Evolutionary conservation across 2,329 filamentous ascomycete genomes (phyloP), one percentile per base, ranked within the genome.

Genomic region (Huntiella omanensis): DNA sequence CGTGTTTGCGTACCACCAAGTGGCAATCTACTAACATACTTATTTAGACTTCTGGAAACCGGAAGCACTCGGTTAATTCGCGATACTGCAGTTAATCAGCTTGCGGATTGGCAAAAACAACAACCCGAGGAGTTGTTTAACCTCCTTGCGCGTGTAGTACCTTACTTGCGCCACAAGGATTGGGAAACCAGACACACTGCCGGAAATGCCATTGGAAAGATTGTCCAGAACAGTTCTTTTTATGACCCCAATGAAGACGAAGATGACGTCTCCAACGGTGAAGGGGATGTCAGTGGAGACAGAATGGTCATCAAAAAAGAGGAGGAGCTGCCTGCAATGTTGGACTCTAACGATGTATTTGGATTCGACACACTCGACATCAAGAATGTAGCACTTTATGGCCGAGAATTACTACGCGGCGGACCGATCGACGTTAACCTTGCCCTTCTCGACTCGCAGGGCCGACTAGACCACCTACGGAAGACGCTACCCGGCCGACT

Each of bases 91-190:
- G 91, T 93, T 51, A 86, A 92, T 58, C 91, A 98, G 64, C 73
- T 98, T 52, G 91, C 87, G 51, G 91, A 98, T 64, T 91, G 94
- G 62, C 92, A 98, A 64, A 96, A 95, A 60, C 83, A 91, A 61
- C 91, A 96, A 56, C 91, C 91, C 0, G 88, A 98, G 64, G 92
- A 98, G 61, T 69, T 98, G 1, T 96, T 96, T 64, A 95, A 96
- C 58, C 72, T 98, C 5, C 71, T 98, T 10, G 88, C 85, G 28
- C 74, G 88, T 50, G 87, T 98, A 32, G 79, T 98, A n/a, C 88
- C 91, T 1, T 98, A 95, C 61, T 71, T 98, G 28, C 77, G 84
- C 49, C 88, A 91, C 54, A 94, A 88, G 60, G 88, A 87, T 58
- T 98, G 91, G 91, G 91, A 98, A 58, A 98, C 91, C 19, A 73